Base-by-base conservation (phyloP, 495 filamentous ascomycete genomes). In the Hypomontagnella submonticulosa region DNA sequence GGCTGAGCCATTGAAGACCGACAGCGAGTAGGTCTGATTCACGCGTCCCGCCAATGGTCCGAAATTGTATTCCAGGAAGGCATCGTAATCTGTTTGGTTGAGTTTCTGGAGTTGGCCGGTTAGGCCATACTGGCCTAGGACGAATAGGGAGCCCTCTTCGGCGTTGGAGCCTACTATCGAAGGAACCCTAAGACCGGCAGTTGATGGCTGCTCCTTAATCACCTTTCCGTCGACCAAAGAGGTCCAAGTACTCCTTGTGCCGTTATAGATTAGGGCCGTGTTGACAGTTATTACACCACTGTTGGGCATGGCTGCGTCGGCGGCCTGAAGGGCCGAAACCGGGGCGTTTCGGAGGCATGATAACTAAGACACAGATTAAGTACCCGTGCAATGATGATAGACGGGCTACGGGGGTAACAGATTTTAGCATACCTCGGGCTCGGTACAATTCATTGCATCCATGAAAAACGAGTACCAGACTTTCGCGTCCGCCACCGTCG, bases 211-310 rank as follows among this genome's bases (percentile, higher is more conserved):
- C 34, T 73, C 71, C 6, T 68, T 66, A 38, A 80, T 62, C 8
- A 76, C 61, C 4, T 60, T 69, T 19, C 77, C 75, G 54, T 80
- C 78, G 18, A 78, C 46, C 47, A 69, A 44, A 1, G 74, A 66
- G 20, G 63, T 70, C 65, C 71, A 74, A 12, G 61, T n/a, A 41
- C 38, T 63, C 32, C 57, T 50, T 5, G 63, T 52, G 10, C 67
- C 61, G 61, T 67, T 55, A 34, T 49, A 38, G 42, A 23, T 41
- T n/a, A 61, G 32, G 0, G 49, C 61, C 1, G 57, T 43, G 13
- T 63, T 58, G 2, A 61, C 58, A 0, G 52, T 49, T 3, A 59
- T 27, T 32, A 63, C 55, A 7, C 4, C n/a, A 8, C 47, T 41
- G 27, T 8, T 34, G 8, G 63, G 63, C 51, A 71, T 53, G 6